A percentile compares a stretch with the other conserved stretches of the same genome.
These are phyloP conservation scores for Geranium incanum DNA, from an alignment of 441 rosid genomes.

Conservation along the genomic window DNA sequence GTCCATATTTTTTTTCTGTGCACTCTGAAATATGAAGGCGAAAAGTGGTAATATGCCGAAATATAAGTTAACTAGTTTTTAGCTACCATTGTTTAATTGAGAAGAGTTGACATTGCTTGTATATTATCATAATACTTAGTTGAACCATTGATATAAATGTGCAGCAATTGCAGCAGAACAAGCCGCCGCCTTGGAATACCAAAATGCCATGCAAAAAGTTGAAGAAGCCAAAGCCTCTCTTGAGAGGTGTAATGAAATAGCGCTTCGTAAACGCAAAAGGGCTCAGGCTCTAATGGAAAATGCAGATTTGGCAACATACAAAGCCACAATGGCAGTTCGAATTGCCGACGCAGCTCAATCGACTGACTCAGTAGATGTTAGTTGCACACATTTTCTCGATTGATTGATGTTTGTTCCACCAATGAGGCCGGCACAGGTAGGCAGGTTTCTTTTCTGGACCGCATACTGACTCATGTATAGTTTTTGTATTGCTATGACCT, in stretches of 20 bases:
- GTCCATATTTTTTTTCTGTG: neutral
- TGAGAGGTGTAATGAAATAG: conserved; percentile 30
- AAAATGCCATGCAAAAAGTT: conserved; percentile 28
- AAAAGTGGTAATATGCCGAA: too few relatives aligned
- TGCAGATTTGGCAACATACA: conserved; percentile 70
- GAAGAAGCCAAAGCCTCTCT: conserved; percentile 47
- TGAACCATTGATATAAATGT: neutral
- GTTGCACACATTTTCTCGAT: conserved; percentile 28
- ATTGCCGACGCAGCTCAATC: conserved; percentile 53
- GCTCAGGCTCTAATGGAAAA: conserved; percentile 62
- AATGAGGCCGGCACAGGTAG: too few relatives aligned
- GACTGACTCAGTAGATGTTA: conserved; percentile 31
- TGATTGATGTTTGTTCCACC: neutral
- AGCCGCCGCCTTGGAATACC: conserved; percentile 39
- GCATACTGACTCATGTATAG: too few relatives aligned
- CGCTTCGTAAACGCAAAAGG: conserved; percentile 41
- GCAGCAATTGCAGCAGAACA: conserved; percentile 44
- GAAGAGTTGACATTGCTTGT: neutral
- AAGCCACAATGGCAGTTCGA: conserved; percentile 50
- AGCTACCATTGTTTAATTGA: neutral
- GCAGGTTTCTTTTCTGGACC: too few relatives aligned
- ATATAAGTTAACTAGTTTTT: too few relatives aligned
- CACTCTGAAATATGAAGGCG: too few relatives aligned
- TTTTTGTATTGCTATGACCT: too few relatives aligned
- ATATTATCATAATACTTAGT: neutral